Conservation (phyloP, 768 basidiomycete species). For the Suillus subluteus region DNA sequence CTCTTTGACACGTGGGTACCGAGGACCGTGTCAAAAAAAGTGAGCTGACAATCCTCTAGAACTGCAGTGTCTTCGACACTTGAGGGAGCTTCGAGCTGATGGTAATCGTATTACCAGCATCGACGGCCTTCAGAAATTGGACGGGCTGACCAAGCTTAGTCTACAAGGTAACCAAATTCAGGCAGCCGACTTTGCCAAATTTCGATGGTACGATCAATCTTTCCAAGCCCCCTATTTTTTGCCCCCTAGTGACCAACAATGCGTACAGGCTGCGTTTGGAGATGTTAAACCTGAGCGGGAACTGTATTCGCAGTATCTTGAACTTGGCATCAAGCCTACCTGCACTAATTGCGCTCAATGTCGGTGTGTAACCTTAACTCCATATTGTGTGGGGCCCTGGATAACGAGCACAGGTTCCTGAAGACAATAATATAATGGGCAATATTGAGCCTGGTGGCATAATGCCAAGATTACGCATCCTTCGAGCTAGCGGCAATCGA, state of each 20-base stretch:
- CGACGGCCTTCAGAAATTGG: slow-evolving; percentile 79
- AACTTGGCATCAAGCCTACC: slow-evolving; percentile 62
- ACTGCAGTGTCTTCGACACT: slow-evolving; percentile 78
- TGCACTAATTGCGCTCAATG: slow-evolving; percentile 72
- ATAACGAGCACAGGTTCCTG: slow-evolving; percentile 21
- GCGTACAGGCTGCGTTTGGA: slow-evolving; percentile 62
- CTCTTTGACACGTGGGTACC: slow-evolving; percentile 76
- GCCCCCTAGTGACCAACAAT: slow-evolving; percentile 17
- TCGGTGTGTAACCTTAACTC: slow-evolving; percentile 63
- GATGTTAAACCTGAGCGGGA: slow-evolving; percentile 80
- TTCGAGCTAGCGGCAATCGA: slow-evolving; percentile 84
- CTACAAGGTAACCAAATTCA: slow-evolving; percentile 73
- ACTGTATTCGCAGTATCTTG: slow-evolving; percentile 59
- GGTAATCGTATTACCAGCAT: slow-evolving; percentile 76
- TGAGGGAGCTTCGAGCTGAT: slow-evolving; percentile 91
- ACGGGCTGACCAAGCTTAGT: slow-evolving; percentile 83
- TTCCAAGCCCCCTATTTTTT: slow-evolving; percentile 15
- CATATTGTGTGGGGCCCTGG: slow-evolving; percentile 16
- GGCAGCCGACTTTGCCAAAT: slow-evolving; percentile 59
- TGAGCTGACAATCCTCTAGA: slow-evolving; percentile 48
- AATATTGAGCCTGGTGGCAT: slow-evolving; percentile 54
- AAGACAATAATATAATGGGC: slow-evolving; percentile 76
- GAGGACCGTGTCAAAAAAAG: background rate
- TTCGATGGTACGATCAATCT: slow-evolving; percentile 59
- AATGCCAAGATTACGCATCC: slow-evolving; percentile 77